A percentile compares a stretch with the other conserved stretches of the same genome.
Conservation (phyloP, 2,329 filamentous ascomycete species). For the Epichloe scottii region DNA sequence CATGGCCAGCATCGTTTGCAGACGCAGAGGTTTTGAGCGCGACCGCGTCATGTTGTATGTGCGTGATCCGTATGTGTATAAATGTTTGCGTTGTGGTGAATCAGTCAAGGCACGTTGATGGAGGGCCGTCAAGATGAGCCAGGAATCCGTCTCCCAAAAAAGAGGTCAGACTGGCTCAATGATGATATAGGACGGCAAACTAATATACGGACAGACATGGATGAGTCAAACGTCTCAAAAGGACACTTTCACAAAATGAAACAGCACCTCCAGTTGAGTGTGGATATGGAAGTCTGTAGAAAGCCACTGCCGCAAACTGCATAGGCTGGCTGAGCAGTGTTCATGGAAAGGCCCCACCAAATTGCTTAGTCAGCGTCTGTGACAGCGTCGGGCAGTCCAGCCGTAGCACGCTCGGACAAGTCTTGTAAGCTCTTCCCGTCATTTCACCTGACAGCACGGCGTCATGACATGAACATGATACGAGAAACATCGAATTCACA, state of each 20-base stretch:
- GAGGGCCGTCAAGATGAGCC: too few species aligned
- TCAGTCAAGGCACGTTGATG: too few species aligned
- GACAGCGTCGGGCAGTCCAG: background rate
- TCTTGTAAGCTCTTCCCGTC: background rate
- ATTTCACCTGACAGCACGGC: background rate
- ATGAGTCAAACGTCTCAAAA: slow-evolving; percentile 9
- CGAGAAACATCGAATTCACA: background rate
- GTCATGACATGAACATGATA: background rate
- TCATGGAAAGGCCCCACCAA: background rate
- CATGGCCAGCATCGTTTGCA: slow-evolving; percentile 10
- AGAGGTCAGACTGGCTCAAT: too few species aligned
- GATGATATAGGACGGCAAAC: background rate
- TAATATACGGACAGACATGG: background rate
- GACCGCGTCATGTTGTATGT: background rate
- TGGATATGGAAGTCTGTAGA: slow-evolving; percentile 1
- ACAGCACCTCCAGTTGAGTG: background rate
- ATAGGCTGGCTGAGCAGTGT: background rate
- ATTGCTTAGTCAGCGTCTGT: slow-evolving; percentile 2
- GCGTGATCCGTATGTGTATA: background rate
- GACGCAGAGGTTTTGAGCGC: slow-evolving; percentile 1
- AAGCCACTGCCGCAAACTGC: background rate
- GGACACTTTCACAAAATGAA: slow-evolving; percentile 7
- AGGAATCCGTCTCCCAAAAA: too few species aligned
- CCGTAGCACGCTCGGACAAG: too few species aligned
- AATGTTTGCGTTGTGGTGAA: background rate